Evolutionary conservation across 2,329 filamentous ascomycete genomes (phyloP).

Genomic region (Teratosphaeria destructans): DNA sequence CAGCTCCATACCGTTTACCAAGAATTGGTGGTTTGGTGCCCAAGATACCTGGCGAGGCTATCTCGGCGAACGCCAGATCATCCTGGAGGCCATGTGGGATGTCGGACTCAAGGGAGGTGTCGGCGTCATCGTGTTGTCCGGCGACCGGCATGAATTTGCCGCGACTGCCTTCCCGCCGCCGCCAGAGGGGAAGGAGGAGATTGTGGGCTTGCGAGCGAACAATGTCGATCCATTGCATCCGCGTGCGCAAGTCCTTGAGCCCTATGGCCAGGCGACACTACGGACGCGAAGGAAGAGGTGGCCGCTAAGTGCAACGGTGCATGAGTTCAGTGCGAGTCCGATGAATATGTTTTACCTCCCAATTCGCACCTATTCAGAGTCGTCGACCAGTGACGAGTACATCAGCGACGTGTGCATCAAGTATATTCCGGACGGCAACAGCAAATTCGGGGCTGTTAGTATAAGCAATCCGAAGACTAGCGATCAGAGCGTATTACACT

Average conservation of each 20-base stretch:
- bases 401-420: conserved; percentile 70
- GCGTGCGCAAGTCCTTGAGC: conserved; percentile 4
- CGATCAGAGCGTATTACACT: conserved; percentile 64
- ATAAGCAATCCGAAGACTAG: conserved; percentile 58
- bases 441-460: conserved; percentile 76
- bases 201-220: conserved; percentile 10
- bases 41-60: conserved; percentile 94
- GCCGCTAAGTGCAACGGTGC: conserved; percentile 55
- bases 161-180: conserved; percentile 63
- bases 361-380: conserved; percentile 67
- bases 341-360: conserved; percentile 92
- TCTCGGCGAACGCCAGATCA: conserved; percentile 61
- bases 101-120: conserved; percentile 57
- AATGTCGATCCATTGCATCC: conserved; percentile 11
- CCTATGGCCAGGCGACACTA: conserved; percentile 8
- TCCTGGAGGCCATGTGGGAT: conserved; percentile 90
- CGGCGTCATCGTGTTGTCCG: conserved; percentile 76
- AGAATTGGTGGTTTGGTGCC: conserved; percentile 87
- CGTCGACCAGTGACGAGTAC: conserved; percentile 44
- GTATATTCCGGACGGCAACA: conserved; percentile 76
- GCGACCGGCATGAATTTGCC: conserved; percentile 94
- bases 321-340: conserved; percentile 88
- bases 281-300: conserved; percentile 33
- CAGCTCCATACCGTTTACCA: conserved; percentile 87
- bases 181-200: conserved; percentile 38